A percentile compares a stretch with the other conserved stretches of the same genome.
Conservation (phyloP, 306 rosid genomes). For the Sesbania bispinosa region DNA sequence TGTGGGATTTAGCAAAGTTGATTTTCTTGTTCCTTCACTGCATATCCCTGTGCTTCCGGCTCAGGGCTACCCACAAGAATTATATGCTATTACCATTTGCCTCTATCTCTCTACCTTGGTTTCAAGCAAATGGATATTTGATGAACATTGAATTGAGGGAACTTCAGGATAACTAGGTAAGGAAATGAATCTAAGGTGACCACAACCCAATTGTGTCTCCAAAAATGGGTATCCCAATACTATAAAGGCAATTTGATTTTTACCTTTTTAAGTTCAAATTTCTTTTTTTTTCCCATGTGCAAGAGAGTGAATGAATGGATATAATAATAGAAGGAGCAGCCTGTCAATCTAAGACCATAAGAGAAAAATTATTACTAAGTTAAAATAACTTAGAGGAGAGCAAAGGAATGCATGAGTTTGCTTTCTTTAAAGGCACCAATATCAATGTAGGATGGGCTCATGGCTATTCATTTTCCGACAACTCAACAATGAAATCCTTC, state of each 20-base stretch:
- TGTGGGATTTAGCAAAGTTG: background rate
- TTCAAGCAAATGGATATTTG: constrained; percentile 9
- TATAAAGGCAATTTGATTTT: background rate
- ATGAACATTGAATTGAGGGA: background rate
- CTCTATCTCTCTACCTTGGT: background rate
- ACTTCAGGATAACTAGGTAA: background rate
- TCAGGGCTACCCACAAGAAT: background rate
- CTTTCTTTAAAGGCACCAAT: constrained; percentile 28
- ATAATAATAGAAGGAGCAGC: constrained; percentile 32
- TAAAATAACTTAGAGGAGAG: constrained; percentile 8
- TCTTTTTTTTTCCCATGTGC: constrained; percentile 11
- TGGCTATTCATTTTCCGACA: constrained; percentile 75
- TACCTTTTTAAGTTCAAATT: background rate
- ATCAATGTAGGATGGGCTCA: constrained; percentile 46
- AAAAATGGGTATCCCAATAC: constrained; percentile 10
- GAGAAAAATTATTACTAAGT: constrained; percentile 10
- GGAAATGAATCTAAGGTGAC: background rate
- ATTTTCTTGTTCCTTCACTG: constrained; percentile 8
- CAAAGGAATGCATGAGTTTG: constrained; percentile 24
- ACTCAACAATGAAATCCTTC: constrained; percentile 59
- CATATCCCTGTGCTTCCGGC: constrained; percentile 42
- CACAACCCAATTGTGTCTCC: background rate
- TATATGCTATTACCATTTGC: background rate
- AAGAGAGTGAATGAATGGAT: constrained; percentile 18
- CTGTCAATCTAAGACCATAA: constrained; percentile 3